phyloP scores from a whole-genome alignment of 352 stramenopile genomes.

The Phytopythium cucurbitacearum region DNA sequence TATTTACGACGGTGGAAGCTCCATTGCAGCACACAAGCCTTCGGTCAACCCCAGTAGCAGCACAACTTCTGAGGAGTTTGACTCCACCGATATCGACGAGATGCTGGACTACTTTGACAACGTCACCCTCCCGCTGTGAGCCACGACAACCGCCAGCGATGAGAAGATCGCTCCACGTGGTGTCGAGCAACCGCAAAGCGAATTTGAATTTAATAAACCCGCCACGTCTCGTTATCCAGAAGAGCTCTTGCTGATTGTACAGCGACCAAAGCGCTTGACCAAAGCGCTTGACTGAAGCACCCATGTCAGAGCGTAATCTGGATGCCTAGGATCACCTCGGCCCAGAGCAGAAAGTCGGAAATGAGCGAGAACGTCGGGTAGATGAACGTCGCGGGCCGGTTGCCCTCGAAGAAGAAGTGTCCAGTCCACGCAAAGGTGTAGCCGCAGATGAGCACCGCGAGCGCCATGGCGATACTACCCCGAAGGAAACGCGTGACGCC shows the following conservation, averaged over 20 bases:
- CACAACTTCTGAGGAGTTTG: conserved; percentile 21
- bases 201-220: no score
- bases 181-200: no score
- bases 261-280: no score
- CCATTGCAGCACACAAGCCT: no score
- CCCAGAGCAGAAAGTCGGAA: conserved; percentile 57
- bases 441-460: conserved; percentile 22
- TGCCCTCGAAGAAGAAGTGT: conserved; percentile 63
- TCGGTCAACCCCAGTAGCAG: conserved; percentile 10
- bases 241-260: no score
- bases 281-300: no score
- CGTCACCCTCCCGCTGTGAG: conserved; percentile 55
- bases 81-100: conserved; percentile 56
- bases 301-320: conserved; percentile 23
- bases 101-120: conserved; percentile 77
- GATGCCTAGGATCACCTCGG: conserved; percentile 32
- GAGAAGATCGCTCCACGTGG: background rate
- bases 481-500: conserved; percentile 25
- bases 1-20: no score
- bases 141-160: background rate
- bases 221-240: no score
- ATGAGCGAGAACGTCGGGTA: conserved; percentile 66
- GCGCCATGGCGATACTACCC: conserved; percentile 14
- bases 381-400: conserved; percentile 59
- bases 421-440: conserved; percentile 65